A percentile compares a stretch with the other conserved stretches of the same genome.
Evolutionary conservation across 179 eudicot species (phyloP).

Genomic region (Corrigiola litoralis): DNA sequence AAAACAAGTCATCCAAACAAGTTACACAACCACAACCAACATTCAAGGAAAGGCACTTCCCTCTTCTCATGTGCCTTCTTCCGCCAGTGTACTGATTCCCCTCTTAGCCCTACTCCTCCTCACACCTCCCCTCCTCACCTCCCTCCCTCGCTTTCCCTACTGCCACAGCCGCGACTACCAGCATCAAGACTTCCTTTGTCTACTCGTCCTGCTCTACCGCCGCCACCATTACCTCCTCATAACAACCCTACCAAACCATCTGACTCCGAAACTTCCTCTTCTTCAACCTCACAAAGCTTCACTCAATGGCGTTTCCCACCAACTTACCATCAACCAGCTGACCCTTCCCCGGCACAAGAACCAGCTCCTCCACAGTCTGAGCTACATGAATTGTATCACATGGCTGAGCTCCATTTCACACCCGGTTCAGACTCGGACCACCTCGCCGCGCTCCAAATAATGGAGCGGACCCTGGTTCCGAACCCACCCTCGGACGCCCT

Average conservation of each 20-base stretch:
- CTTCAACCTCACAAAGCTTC: conserved; percentile 90
- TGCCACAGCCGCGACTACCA: conserved; percentile 6
- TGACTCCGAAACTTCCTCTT: conserved; percentile 58
- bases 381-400: conserved; percentile 54
- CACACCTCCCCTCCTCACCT: conserved; percentile 36
- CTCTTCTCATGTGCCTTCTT: conserved; percentile 83
- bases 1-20: conserved; percentile 34
- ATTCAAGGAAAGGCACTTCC: conserved; percentile 45
- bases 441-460: conserved; percentile 50
- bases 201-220: conserved; percentile 2
- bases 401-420: conserved; percentile 60
- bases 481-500: conserved; percentile 39
- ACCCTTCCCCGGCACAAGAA: not conserved
- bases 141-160: conserved; percentile 24
- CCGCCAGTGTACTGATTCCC: conserved; percentile 75
- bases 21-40: conserved; percentile 35
- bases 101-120: conserved; percentile 62
- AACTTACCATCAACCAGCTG: conserved; percentile 30
- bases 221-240: conserved; percentile 15
- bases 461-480: conserved; percentile 64
- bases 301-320: conserved; percentile 86
- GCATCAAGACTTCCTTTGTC: conserved; percentile 7
- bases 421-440: conserved; percentile 48
- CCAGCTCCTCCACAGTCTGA: conserved; percentile 11
- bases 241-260: conserved; percentile 17